These are phyloP conservation scores for Stereocaulon alpinum DNA, from an alignment of 495 filamentous ascomycete genomes.

Conservation along the genomic window DNA sequence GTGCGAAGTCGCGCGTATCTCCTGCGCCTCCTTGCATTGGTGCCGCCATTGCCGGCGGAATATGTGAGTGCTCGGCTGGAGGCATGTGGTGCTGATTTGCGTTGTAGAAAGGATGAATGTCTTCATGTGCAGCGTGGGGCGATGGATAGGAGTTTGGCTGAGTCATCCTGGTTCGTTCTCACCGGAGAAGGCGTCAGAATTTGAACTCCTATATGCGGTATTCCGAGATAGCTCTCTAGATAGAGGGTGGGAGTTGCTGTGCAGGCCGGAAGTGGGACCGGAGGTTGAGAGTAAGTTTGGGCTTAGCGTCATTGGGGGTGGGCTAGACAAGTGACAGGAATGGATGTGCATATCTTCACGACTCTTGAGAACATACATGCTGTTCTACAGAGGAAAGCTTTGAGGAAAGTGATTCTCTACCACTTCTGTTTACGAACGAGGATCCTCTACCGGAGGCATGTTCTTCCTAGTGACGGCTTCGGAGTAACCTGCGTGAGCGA, in stretches of 20 bases:
- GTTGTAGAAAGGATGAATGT: constrained; percentile 10
- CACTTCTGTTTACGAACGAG: not conserved
- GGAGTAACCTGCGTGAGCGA: constrained; percentile 17
- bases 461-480: constrained; percentile 21
- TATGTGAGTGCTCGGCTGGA: constrained; percentile 7
- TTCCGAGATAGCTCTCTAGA: not conserved
- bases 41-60: constrained; percentile 13
- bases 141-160: constrained; percentile 7
- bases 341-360: not conserved
- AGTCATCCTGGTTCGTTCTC: not conserved
- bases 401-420: not conserved
- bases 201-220: not conserved
- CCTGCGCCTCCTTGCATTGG: constrained; percentile 11
- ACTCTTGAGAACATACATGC: not conserved
- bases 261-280: not conserved
- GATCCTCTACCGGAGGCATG: constrained; percentile 12
- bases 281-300: not conserved
- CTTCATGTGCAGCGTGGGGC: constrained; percentile 5
- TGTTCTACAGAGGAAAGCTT: not conserved
- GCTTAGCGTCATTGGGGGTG: constrained; percentile 11
- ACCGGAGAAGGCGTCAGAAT: not conserved
- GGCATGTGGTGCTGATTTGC: constrained; percentile 14
- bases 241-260: not conserved
- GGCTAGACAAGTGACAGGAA: constrained; percentile 3
- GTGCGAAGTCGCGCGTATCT: constrained; percentile 9